Base-by-base conservation (phyloP, 768 basidiomycete species). In the Tephrocybe sp. region DNA sequence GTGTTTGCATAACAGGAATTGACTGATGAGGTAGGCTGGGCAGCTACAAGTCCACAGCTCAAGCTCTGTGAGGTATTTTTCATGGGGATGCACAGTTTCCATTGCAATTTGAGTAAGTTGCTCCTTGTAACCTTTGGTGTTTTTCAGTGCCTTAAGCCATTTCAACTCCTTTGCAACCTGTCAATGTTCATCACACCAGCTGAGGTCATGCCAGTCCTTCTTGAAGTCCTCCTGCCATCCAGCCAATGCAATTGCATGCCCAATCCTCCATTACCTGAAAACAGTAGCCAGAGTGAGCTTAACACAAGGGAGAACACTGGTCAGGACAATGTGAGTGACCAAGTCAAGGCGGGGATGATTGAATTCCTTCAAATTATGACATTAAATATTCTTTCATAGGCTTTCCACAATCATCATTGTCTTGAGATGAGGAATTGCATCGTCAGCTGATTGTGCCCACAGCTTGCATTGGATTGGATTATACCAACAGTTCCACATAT, bases 341-440 rank as follows among this genome's bases (percentile, higher is more conserved):
- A 62, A 45, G 26, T 61, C 61, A 1, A 61, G 48, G 15, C 56
- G 47, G 28, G 63, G 59, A 1, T 53, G 52, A 44, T 57, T 55
- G 31, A 53, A 60, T 18, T 61, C 52, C 13, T 52, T 36, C 5
- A 65, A 52, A 41, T 65, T 54, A 1, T 55, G 56, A 26, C 49
- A 62, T 34, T 63, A 62, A 9, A 63, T 51, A 44, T 51, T 43
- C 24, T 35, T 43, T 62, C 61, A 63, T 24, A 57, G 27, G 26
- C 59, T 59, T 49, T 64, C 60, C 13, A 59, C 57, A 38, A 60
- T 53, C 63, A 64, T 64, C 1, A 58, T 64, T 11, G 61, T 63
- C 13, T 65, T 56, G 7, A 44, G 43, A 4, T n/a, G 43, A 9
- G 43, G 19, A 24, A 44, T 44, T 4, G 15, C 35, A 5, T 27